phyloP scores from a whole-genome alignment of 2,329 filamentous ascomycete genomes.

The Metarhizium humberi region DNA sequence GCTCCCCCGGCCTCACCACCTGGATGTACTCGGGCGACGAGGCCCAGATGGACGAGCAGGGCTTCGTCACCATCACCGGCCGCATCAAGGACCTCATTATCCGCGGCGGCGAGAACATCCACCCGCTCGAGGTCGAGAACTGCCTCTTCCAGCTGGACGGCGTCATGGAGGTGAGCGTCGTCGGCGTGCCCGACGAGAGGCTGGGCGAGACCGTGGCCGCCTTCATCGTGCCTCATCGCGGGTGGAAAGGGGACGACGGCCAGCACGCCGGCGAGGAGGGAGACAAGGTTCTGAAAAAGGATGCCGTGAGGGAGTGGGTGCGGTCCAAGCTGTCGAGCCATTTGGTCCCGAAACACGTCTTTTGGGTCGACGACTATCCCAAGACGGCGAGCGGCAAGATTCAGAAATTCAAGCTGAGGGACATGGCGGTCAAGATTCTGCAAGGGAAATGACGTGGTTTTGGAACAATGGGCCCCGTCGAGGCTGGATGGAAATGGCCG shows the following conservation, averaged over 20 bases:
- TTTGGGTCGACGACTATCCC: slow-evolving; percentile 76
- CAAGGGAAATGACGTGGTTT: neutral
- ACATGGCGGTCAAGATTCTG: slow-evolving; percentile 42
- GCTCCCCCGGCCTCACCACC: slow-evolving; percentile 29
- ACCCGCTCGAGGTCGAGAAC: slow-evolving; percentile 88
- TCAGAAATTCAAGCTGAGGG: slow-evolving; percentile 81
- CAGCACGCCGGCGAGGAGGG: slow-evolving; percentile 11
- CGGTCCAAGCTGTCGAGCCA: slow-evolving; percentile 57
- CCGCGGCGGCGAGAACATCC: slow-evolving; percentile 89
- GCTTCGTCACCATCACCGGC: slow-evolving; percentile 82
- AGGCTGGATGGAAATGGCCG: too few species aligned
- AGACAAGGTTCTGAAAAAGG: slow-evolving; percentile 34
- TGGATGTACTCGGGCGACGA: slow-evolving; percentile 97
- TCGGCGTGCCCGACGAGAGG: slow-evolving; percentile 70
- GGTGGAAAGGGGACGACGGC: slow-evolving; percentile 15
- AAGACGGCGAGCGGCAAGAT: slow-evolving; percentile 97
- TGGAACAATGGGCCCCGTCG: too few species aligned
- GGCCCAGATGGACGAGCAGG: slow-evolving; percentile 71
- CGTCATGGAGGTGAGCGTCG: slow-evolving; percentile 70
- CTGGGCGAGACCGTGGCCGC: slow-evolving; percentile 84
- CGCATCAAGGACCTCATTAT: slow-evolving; percentile 95
- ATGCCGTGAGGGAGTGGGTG: slow-evolving; percentile 65
- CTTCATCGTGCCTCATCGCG: slow-evolving; percentile 55
- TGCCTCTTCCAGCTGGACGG: slow-evolving; percentile 65
- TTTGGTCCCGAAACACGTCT: slow-evolving; percentile 83